phyloP scores from a whole-genome alignment of 2,329 filamentous ascomycete genomes.

The Onygenales sp. region DNA sequence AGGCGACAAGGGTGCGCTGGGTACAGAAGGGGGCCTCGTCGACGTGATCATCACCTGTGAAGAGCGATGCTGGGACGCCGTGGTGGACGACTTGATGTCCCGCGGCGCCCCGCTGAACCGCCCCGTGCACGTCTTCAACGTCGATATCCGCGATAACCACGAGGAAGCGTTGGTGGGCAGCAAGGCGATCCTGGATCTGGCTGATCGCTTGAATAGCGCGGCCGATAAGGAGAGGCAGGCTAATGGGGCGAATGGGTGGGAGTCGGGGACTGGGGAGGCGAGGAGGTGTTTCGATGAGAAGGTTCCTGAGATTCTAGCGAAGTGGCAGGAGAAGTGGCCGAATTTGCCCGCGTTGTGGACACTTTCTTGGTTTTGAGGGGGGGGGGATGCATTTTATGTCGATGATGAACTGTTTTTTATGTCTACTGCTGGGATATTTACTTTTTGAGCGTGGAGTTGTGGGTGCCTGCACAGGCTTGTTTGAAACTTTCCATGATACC shows the following conservation, averaged over 20 bases:
- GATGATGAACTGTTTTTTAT: constrained; percentile 2
- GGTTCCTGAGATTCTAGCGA: constrained; percentile 81
- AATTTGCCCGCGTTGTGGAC: constrained; percentile 89
- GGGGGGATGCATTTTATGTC: constrained; percentile 1
- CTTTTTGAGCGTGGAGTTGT: constrained; percentile 3
- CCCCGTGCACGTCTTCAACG: constrained; percentile 94
- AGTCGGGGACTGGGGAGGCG: constrained; percentile 56
- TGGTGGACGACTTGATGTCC: constrained; percentile 83
- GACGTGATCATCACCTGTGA: constrained; percentile 96
- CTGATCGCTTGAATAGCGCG: constrained; percentile 70
- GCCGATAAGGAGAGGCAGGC: constrained; percentile 66
- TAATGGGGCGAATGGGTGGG: constrained; percentile 57
- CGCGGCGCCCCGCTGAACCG: constrained; percentile 79
- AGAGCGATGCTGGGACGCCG: constrained; percentile 95
- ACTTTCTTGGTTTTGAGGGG: constrained; percentile 73
- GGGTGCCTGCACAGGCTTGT: background rate
- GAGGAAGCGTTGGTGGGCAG: constrained; percentile 90
- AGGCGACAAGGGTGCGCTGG: constrained; percentile 64
- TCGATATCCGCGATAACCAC: constrained; percentile 97
- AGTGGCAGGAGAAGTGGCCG: constrained; percentile 94
- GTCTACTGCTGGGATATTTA: background rate
- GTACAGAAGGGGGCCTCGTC: constrained; percentile 80
- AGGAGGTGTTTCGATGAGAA: constrained; percentile 79
- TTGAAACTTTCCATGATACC: background rate
- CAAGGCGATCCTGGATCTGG: constrained; percentile 82